Evolutionary conservation across 805 yeast genomes (phyloP).

Genomic region (Candida yuanshanica): DNA sequence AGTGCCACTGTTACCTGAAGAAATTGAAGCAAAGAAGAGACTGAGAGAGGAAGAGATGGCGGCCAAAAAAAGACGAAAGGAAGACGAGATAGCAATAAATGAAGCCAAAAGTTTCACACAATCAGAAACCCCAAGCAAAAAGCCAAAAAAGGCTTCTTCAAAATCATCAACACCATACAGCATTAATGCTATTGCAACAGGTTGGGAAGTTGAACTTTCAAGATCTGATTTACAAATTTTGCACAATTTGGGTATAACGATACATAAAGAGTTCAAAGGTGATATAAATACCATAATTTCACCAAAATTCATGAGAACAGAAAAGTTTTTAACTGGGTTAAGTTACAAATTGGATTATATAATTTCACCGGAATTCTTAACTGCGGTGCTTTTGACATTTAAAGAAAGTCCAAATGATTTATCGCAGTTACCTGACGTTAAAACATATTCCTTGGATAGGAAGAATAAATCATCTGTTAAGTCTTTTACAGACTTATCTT

Average conservation of each 20-base stretch:
- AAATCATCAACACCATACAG: slow-evolving; percentile 20
- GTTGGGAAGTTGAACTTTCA: slow-evolving; percentile 48
- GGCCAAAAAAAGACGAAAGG: slow-evolving; percentile 15
- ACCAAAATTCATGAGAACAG: slow-evolving; percentile 79
- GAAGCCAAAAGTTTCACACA: not conserved
- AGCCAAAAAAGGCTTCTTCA: slow-evolving; percentile 12
- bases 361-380: slow-evolving; percentile 49
- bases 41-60: slow-evolving; percentile 24
- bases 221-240: slow-evolving; percentile 40
- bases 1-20: slow-evolving; percentile 35
- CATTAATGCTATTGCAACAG: slow-evolving; percentile 54
- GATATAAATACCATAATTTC: slow-evolving; percentile 56
- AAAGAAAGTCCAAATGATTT: slow-evolving; percentile 11
- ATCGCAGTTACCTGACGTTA: slow-evolving; percentile 19
- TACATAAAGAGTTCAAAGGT: slow-evolving; percentile 29
- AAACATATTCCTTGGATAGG: slow-evolving; percentile 29
- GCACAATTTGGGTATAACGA: slow-evolving; percentile 49
- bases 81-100: too few species aligned
- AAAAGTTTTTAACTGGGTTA: slow-evolving; percentile 72
- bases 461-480: slow-evolving; percentile 29
- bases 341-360: slow-evolving; percentile 46
- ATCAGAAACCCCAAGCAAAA: not conserved
- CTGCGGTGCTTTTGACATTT: slow-evolving; percentile 36
- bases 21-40: slow-evolving; percentile 28
- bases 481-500: slow-evolving; percentile 24